Base-by-base conservation (phyloP, 345 rosid species). In the Citrus sp. region DNA sequence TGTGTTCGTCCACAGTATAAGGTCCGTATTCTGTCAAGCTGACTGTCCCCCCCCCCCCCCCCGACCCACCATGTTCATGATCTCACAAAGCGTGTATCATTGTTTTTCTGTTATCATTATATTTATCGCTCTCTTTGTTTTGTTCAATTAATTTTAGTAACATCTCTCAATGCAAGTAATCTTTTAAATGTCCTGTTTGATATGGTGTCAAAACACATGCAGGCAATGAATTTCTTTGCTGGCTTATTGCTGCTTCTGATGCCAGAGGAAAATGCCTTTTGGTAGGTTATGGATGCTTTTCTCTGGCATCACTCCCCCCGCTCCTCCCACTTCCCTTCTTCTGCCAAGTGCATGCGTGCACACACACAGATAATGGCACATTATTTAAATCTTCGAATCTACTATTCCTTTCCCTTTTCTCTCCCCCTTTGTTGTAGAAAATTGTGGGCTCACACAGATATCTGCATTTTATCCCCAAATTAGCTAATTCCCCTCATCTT, bases 211-310 rank as follows among this genome's bases (percentile, higher is more conserved):
- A 65, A 85, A 82, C 35, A 74, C 75, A 54, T 89, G 91, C 94
- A 95, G 99, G 99, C 94, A 74, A 96, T 96, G 99, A 96, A 96
- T 85, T 96, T 91, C 87, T 92, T 96, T 85, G 99, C 98, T 85
- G 99, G 99, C 40, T 66, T 93, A 67, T 89, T 96, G 84, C 92
- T 96, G 83, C 97, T 96, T 64, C 77, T 96, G 88, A 96, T 96
- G 98, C 98, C 99, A 7, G 99, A 96, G 84, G 99, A 96, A 84
- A 92, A 96, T 86, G 99, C 99, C 65, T 96, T 96, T 87, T 96
- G 99, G 99, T 96, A 93, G 71, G 88, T 89, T 83, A 74, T 62
- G 65, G 82, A 79, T 77, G 80, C 73, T 75, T 75, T 58, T 74
- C 66, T 51, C 40, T 28, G 2, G 21, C 68, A 32, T 22, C 74